Percentiles rank a stretch among this genome's conserved stretches.
Evolutionary conservation across 164 flowering plant genomes (phyloP).

Genomic region (Nymphaea thermarum): DNA sequence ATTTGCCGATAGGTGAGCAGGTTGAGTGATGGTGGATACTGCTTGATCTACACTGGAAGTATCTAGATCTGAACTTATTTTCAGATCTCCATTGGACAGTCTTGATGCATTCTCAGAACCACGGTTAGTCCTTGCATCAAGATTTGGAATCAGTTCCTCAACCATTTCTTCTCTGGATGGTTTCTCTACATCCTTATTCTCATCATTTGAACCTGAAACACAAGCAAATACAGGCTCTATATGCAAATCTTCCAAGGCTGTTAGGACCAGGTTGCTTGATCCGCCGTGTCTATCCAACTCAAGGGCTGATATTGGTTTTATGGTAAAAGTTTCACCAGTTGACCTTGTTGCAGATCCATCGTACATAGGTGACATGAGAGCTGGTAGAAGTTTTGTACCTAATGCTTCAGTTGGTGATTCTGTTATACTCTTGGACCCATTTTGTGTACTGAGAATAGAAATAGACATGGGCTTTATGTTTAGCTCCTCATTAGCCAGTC

Average conservation of each 20-base stretch:
- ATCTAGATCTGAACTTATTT: not conserved
- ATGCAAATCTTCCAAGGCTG: not conserved
- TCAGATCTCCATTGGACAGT: not conserved
- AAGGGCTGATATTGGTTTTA: not conserved
- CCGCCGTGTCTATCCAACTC: not conserved
- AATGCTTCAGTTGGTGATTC: not conserved
- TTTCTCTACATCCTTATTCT: not conserved
- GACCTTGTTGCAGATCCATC: not conserved
- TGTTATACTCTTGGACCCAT: constrained; percentile 23
- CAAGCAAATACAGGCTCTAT: not conserved
- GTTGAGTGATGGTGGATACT: not conserved
- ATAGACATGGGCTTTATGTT: constrained; percentile 62
- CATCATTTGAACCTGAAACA: not conserved
- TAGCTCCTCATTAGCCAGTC: constrained; percentile 67
- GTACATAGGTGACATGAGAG: not conserved
- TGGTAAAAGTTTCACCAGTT: not conserved
- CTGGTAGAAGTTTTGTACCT: not conserved
- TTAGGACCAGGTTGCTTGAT: not conserved
- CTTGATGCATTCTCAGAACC: not conserved
- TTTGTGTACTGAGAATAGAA: constrained; percentile 28
- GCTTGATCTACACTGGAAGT: not conserved
- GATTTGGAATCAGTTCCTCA: not conserved
- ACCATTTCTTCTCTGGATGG: not conserved
- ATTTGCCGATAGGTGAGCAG: not conserved
- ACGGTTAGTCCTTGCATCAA: not conserved